Evolutionary conservation across 768 basidiomycete genomes (phyloP).

Genomic region (Pleurotus tuoliensis): DNA sequence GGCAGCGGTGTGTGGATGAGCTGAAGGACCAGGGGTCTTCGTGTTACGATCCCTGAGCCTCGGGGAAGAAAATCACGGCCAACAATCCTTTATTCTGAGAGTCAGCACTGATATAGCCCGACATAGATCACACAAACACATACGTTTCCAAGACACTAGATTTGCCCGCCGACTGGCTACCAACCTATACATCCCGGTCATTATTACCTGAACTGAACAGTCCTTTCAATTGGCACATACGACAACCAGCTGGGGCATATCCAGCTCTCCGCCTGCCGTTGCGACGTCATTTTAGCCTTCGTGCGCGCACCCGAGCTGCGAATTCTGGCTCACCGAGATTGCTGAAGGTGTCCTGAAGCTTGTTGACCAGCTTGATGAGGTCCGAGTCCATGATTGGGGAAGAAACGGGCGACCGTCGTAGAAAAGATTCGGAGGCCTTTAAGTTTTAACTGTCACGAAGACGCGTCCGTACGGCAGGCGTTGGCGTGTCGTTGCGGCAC

Average conservation of each 20-base stretch:
- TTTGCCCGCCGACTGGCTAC: conserved; percentile 95
- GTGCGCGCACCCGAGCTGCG: not conserved
- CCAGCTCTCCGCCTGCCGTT: conserved; percentile 74
- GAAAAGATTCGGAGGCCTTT: too few species aligned
- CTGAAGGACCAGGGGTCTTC: conserved; percentile 92
- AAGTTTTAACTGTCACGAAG: not conserved
- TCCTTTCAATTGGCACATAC: conserved; percentile 41
- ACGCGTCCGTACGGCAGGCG: conserved; percentile 2
- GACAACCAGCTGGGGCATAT: conserved; percentile 89
- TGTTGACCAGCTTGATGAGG: conserved; percentile 92
- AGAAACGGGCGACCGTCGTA: conserved; percentile 1
- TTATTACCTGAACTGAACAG: too few species aligned
- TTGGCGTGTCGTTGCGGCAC: conserved; percentile 1
- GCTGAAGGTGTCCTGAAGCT: conserved; percentile 89
- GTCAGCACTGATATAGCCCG: not conserved
- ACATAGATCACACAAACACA: conserved; percentile 25
- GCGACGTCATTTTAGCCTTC: not conserved
- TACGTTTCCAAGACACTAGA: conserved; percentile 95
- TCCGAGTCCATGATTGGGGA: conserved; percentile 76
- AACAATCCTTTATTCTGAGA: conserved; percentile 63
- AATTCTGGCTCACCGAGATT: conserved; percentile 64
- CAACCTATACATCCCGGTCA: conserved; percentile 54
- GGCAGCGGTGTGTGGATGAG: conserved; percentile 86
- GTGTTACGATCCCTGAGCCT: conserved; percentile 92
- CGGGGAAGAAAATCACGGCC: conserved; percentile 89